A percentile compares a stretch with the other conserved stretches of the same genome.
These are phyloP conservation scores for Wickerhamomyces strasburgensis DNA, from an alignment of 805 yeast species.

Conservation along the genomic window DNA sequence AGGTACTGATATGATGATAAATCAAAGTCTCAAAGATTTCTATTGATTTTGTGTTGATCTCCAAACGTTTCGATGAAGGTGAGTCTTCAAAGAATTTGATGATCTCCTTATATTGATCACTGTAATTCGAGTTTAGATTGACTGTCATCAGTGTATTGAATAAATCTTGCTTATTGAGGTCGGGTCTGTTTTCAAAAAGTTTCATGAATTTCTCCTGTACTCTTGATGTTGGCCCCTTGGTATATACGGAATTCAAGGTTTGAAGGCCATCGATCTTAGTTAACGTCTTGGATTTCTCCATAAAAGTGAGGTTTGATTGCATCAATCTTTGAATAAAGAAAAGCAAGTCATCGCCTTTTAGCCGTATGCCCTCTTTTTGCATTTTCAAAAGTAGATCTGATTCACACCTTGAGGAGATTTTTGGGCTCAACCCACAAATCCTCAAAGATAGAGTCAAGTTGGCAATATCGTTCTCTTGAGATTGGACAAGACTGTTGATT, in stretches of 20 bases:
- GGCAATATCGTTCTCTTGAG: too few relatives aligned
- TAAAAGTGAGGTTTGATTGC: not conserved
- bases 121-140: not conserved
- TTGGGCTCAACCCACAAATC: not conserved
- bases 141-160: too few relatives aligned
- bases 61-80: not conserved
- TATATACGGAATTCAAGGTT: too few relatives aligned
- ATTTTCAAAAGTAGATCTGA: too few relatives aligned
- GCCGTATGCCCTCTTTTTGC: too few relatives aligned
- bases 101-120: conserved; percentile 4
- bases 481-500: not conserved
- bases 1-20: conserved; percentile 6
- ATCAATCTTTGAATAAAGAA: not conserved
- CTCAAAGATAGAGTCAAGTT: not conserved
- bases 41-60: conserved; percentile 2
- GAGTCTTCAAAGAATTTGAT: conserved; percentile 2
- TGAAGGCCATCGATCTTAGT: too few relatives aligned
- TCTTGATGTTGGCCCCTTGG: too few relatives aligned
- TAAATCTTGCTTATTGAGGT: not conserved
- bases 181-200: too few relatives aligned
- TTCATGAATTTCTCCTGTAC: too few relatives aligned
- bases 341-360: not conserved
- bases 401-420: not conserved
- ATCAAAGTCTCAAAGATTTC: conserved; percentile 12
- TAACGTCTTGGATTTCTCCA: not conserved